Evolutionary conservation across 495 filamentous ascomycete species (phyloP).

Genomic region (Aspergillus sclerotioniger): DNA sequence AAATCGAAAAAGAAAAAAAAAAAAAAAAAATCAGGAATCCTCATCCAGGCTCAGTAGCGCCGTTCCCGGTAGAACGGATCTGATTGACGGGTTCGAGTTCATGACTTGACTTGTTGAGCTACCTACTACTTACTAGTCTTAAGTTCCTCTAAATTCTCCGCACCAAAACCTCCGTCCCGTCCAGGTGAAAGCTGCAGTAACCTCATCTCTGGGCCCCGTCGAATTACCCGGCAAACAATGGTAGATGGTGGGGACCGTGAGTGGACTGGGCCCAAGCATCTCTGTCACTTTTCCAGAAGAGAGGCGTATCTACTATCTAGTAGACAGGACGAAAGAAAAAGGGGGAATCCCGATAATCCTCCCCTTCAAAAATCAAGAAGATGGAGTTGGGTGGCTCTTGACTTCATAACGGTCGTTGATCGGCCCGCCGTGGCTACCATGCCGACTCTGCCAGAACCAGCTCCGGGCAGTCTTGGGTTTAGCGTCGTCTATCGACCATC

Average conservation of each 20-base stretch:
- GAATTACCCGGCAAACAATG: conserved; percentile 3
- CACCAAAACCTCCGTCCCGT: neutral
- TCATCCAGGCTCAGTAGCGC: neutral
- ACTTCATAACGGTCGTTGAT: conserved; percentile 16
- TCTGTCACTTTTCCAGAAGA: conserved; percentile 14
- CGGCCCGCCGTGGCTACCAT: conserved; percentile 8
- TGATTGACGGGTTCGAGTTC: neutral
- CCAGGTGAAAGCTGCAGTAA: neutral
- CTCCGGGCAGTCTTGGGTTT: conserved; percentile 2
- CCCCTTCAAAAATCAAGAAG: neutral
- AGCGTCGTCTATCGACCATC: conserved; percentile 6
- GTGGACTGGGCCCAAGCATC: neutral
- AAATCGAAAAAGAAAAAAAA: no score
- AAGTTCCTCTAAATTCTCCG: neutral
- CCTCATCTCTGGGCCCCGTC: neutral
- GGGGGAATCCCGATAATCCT: neutral
- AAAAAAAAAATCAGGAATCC: neutral
- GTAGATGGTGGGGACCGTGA: conserved; percentile 3
- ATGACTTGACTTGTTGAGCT: neutral
- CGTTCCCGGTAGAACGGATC: neutral
- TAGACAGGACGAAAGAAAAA: neutral
- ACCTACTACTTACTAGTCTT: conserved; percentile 3
- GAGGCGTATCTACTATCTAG: neutral
- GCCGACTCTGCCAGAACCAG: neutral
- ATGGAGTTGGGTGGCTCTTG: conserved; percentile 5